Base-by-base conservation (phyloP, 23 red algal genomes). In the Gracilaria domingensis region DNA sequence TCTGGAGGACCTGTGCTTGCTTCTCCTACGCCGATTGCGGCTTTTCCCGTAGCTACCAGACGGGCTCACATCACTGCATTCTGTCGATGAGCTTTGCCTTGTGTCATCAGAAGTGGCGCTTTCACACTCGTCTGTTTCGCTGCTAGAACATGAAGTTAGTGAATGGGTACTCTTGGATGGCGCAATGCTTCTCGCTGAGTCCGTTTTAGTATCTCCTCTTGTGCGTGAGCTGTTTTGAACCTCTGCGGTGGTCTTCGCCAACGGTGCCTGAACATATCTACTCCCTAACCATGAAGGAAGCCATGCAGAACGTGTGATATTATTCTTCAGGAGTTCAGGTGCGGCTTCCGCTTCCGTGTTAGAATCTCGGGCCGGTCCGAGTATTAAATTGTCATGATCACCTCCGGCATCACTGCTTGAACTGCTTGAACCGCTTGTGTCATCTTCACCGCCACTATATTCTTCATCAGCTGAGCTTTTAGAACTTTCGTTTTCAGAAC, bases 401-500 rank as follows among this genome's bases (percentile, higher is more conserved):
- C 38, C 24, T 73, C 44, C 33, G 28, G 4, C 44, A 73, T 73
- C 67, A 24, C 38, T 73, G 33, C 67, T 40, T n/a, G 33, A 37
- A 24, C 67, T 73, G 33, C 67, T 40, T n/a, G 33, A 37, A 24
- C 67, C 18, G 35, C 67, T 73, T 73, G 34, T 73, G 14, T 73
- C 67, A 40, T 21, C 67, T 17, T 73, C 67, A 73, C 18, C 24
- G 28, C 34, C 35, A 44, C 67, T 73, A 21, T 73, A 73, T 73
- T 16, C 67, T 20, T 73, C 67, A 9, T 73, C 67, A 3, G 33
- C 34, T 42, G 67, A 73, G 4, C 34, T 21, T 40, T 73, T 35
- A 3, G 67, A 73, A 73, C 38, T 44, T 73, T 73, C 23, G 24
- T 39, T 40, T 23, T 73, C 67, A 29, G 67, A 73, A 73, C 38